phyloP scores from a whole-genome alignment of 2,329 filamentous ascomycete species.

The Exophiala sp. region DNA sequence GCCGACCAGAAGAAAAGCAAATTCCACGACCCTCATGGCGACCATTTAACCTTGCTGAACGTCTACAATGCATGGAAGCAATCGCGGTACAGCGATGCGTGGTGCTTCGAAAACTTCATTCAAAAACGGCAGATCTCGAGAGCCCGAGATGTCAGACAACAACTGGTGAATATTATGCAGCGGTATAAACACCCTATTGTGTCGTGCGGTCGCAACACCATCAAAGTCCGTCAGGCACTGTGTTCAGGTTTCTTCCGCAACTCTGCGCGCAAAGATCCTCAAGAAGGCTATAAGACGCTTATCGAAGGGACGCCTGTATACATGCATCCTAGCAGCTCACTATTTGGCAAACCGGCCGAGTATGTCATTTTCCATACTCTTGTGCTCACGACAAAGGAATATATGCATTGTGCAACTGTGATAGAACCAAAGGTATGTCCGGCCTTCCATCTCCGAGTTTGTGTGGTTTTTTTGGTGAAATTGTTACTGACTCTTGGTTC shows the following conservation, averaged over 20 bases:
- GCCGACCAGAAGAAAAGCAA: constrained; percentile 97
- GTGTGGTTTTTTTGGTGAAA: constrained; percentile 14
- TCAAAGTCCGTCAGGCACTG: constrained; percentile 78
- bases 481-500: neutral
- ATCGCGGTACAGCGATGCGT: constrained; percentile 71
- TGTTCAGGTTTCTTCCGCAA: constrained; percentile 96
- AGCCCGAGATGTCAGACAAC: constrained; percentile 85
- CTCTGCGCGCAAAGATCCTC: constrained; percentile 85
- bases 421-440: constrained; percentile 71
- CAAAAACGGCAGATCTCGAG: constrained; percentile 83
- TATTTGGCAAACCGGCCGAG: constrained; percentile 94
- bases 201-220: constrained; percentile 81
- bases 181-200: constrained; percentile 76
- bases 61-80: constrained; percentile 97
- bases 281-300: constrained; percentile 95
- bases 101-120: constrained; percentile 98
- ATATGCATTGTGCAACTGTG: constrained; percentile 89
- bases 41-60: constrained; percentile 90
- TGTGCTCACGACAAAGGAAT: constrained; percentile 66
- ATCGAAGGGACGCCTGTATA: constrained; percentile 93
- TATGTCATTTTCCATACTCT: constrained; percentile 82
- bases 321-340: constrained; percentile 80
- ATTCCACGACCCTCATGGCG: constrained; percentile 90
- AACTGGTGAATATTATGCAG: constrained; percentile 89
- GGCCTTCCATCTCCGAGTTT: constrained; percentile 28